These are phyloP conservation scores for Lagenaria siceraria DNA, from an alignment of 306 rosid genomes.

Conservation along the genomic window DNA sequence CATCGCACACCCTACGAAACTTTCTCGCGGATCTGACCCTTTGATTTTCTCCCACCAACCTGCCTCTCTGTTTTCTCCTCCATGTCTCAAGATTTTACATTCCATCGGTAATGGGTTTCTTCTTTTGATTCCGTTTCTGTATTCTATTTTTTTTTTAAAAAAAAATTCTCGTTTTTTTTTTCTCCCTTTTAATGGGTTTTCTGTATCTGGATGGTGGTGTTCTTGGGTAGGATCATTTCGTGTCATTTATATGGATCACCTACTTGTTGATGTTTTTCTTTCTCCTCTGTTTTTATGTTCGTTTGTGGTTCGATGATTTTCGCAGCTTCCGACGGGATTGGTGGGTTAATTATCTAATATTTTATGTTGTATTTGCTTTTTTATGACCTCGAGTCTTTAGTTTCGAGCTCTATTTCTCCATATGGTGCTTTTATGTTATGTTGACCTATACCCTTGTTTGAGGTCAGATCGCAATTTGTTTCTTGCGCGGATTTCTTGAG, in stretches of 20 bases:
- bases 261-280: background rate
- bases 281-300: background rate
- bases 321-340: background rate
- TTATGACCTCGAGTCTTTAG: background rate
- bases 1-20: background rate
- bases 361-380: background rate
- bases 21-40: slow-evolving; percentile 32
- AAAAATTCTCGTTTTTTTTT: too few species aligned
- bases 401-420: too few species aligned
- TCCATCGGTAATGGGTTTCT: slow-evolving; percentile 16
- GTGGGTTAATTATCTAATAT: background rate
- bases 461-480: background rate
- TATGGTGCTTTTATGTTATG: background rate
- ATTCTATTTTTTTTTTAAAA: background rate
- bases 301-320: background rate
- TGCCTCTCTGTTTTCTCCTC: slow-evolving; percentile 11
- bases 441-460: background rate
- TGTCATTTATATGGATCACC: background rate
- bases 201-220: background rate
- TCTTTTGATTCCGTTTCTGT: background rate
- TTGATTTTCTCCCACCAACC: slow-evolving; percentile 10
- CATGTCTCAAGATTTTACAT: slow-evolving; percentile 16
- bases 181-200: background rate
- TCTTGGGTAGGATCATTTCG: background rate
- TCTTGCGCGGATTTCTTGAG: background rate